A percentile compares a stretch with the other conserved stretches of the same genome.
These are phyloP conservation scores for Pseudogymnoascus sp. DNA, from an alignment of 2,329 filamentous ascomycete species.

Conservation along the genomic window DNA sequence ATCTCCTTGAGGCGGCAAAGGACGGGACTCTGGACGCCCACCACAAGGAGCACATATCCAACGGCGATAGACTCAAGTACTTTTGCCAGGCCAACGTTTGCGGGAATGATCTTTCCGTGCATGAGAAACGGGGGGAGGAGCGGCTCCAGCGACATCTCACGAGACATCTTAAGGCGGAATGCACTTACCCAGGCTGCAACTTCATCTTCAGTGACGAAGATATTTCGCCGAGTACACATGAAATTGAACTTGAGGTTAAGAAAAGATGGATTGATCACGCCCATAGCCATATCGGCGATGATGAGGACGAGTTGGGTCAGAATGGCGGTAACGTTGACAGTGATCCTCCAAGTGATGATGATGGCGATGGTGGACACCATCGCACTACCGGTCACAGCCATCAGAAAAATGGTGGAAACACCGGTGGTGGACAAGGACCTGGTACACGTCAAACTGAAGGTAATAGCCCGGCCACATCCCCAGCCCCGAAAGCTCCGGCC, in stretches of 20 bases:
- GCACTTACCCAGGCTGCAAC: background rate
- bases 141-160: background rate
- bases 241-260: background rate
- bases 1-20: background rate
- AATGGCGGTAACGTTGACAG: background rate
- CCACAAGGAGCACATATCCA: background rate
- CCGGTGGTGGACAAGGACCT: background rate
- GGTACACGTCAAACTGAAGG: background rate
- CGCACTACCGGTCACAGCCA: background rate
- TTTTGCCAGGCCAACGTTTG: background rate
- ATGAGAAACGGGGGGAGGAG: background rate
- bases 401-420: background rate
- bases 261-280: background rate
- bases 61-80: background rate
- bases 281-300: background rate
- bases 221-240: background rate
- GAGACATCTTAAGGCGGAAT: background rate
- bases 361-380: background rate
- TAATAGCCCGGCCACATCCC: background rate
- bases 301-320: background rate
- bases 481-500: background rate
- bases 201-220: background rate
- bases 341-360: background rate
- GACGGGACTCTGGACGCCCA: background rate
- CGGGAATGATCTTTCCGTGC: background rate